These are phyloP conservation scores for Xylaria sp. DNA, from an alignment of 2,329 filamentous ascomycete genomes.

Conservation along the genomic window DNA sequence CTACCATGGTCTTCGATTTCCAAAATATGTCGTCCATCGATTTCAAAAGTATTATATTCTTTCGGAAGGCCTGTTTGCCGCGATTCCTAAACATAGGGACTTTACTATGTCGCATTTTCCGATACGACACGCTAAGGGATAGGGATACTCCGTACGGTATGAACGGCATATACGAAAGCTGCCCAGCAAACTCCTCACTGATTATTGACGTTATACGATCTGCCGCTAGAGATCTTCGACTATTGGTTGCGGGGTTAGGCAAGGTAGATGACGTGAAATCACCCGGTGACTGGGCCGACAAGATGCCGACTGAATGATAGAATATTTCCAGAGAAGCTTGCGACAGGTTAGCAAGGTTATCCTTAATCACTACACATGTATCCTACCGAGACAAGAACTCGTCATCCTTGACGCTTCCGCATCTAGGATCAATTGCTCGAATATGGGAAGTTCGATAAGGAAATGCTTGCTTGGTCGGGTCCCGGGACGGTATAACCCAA, in stretches of 20 bases:
- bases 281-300: slow-evolving; percentile 61
- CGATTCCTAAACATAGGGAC: slow-evolving; percentile 63
- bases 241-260: slow-evolving; percentile 57
- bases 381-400: slow-evolving; percentile 55
- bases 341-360: slow-evolving; percentile 29
- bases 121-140: slow-evolving; percentile 65
- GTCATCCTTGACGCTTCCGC: slow-evolving; percentile 57
- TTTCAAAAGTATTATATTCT: slow-evolving; percentile 59
- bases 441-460: slow-evolving; percentile 60
- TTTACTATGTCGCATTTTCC: slow-evolving; percentile 67
- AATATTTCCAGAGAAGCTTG: slow-evolving; percentile 65
- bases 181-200: slow-evolving; percentile 55
- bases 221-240: slow-evolving; percentile 61
- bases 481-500: slow-evolving; percentile 64
- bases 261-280: slow-evolving; percentile 48
- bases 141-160: slow-evolving; percentile 67
- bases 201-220: slow-evolving; percentile 63
- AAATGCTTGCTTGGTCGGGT: slow-evolving; percentile 54
- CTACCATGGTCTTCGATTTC: slow-evolving; percentile 60
- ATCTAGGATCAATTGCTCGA: slow-evolving; percentile 63
- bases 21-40: slow-evolving; percentile 63
- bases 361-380: neutral
- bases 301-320: slow-evolving; percentile 67
- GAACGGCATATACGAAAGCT: slow-evolving; percentile 56
- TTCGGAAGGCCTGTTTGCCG: slow-evolving; percentile 60